Evolutionary conservation across 805 yeast species (phyloP).

Genomic region (Candida ulmi): DNA sequence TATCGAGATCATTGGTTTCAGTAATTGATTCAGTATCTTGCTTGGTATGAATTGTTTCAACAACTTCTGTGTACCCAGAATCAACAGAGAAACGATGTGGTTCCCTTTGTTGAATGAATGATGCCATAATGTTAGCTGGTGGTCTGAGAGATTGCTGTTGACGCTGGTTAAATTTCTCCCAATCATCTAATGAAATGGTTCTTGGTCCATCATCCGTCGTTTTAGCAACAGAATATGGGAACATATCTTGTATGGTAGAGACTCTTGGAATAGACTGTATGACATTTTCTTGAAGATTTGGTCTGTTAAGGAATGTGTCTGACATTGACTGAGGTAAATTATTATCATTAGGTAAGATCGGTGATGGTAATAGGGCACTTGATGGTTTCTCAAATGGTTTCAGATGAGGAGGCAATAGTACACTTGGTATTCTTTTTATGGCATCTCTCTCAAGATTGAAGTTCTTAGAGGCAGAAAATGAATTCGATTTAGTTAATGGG

Average conservation of each 20-base stretch:
- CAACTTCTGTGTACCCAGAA: background rate
- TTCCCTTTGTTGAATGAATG: background rate
- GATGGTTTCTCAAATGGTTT: slow-evolving; percentile 12
- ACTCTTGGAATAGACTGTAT: slow-evolving; percentile 20
- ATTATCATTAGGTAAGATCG: background rate
- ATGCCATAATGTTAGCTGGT: background rate
- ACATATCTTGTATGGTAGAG: slow-evolving; percentile 8
- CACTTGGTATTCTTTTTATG: slow-evolving; percentile 21
- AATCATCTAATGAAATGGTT: slow-evolving; percentile 19
- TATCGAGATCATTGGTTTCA: background rate
- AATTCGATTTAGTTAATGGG: slow-evolving; percentile 5
- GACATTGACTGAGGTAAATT: background rate
- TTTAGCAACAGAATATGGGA: slow-evolving; percentile 9
- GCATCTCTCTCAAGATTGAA: slow-evolving; percentile 21
- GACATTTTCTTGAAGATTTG: slow-evolving; percentile 7
- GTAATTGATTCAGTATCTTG: no score
- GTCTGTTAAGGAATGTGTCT: background rate
- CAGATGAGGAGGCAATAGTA: slow-evolving; percentile 22
- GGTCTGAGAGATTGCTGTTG: slow-evolving; percentile 1
- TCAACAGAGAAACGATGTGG: slow-evolving; percentile 1
- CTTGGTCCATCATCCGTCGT: slow-evolving; percentile 6
- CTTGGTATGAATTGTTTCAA: background rate
- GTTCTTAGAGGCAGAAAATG: slow-evolving; percentile 5
- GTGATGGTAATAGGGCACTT: background rate
- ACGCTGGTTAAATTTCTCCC: slow-evolving; percentile 9